Evolutionary conservation across 495 filamentous ascomycete genomes (phyloP), one percentile per base, ranked within the genome.

Genomic region (Penicillium diatomitis): DNA sequence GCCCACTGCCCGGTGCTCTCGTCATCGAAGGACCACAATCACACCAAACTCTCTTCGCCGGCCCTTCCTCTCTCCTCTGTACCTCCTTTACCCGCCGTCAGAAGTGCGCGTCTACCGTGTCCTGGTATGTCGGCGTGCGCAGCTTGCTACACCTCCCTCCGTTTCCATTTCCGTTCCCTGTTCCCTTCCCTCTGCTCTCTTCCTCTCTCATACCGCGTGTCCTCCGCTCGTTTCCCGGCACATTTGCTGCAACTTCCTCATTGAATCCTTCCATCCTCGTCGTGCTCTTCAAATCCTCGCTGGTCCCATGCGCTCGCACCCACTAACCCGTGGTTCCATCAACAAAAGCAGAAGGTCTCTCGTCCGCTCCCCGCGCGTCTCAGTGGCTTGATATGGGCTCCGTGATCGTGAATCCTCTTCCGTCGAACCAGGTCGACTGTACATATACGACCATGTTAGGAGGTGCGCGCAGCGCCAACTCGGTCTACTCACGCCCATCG

Each of bases 361-460:
- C 40, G 8, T 29, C 2, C 7, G 9, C 44, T 9, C 33, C 8
- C n/a, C 34, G 5, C 47, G 28, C 55, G 32, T 30, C 10, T 4
- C 38, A 29, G 51, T 45, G 44, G 34, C 60, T 51, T 58, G 71
- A 68, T 56, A 76, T 77, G 69, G 71, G 68, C 62, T 70, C 69
- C 51, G 63, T 73, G 44, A 51, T 69, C 38, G 50, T 75, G 57
- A 67, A 76, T 60, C 68, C 71, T 48, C 63, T 73, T 62, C 69
- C 63, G 60, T 65, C 68, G 60, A 61, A 77, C 60, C 63, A 66
- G 57, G 51, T 59, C 60, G 61, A 68, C 52, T 61, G 63, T 66
- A 32, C 35, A 27, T 37, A 35, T 41, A 72, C 62, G 59, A 20
- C 20, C 20, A 80, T 79, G 76, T 67, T 78, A 50, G 75, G 71